Evolutionary conservation across 768 basidiomycete species (phyloP).

Genomic region (Pulveroboletus sp.): DNA sequence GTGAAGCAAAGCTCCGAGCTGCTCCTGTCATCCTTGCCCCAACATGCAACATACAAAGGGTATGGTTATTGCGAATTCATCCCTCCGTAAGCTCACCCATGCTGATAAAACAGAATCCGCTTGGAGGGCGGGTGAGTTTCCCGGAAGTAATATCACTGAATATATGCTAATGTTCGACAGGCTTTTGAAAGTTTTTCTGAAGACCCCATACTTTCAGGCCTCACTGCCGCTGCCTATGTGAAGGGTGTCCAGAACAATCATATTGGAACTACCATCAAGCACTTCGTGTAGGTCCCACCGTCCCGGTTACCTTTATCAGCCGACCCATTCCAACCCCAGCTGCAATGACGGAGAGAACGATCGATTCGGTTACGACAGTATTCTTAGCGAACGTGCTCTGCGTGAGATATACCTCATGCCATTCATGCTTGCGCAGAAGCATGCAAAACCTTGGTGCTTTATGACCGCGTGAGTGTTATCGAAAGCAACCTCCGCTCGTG

Average conservation of each 20-base stretch:
- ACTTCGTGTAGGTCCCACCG: conserved; percentile 56
- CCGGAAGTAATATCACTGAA: background rate
- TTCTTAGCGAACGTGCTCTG: conserved; percentile 48
- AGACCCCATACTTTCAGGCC: conserved; percentile 70
- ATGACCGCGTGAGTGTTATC: conserved; percentile 58
- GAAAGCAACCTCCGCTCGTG: no score
- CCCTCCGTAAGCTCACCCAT: background rate
- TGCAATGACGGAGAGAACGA: conserved; percentile 84
- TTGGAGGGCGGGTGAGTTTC: conserved; percentile 57
- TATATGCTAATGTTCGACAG: conserved; percentile 30
- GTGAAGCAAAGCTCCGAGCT: conserved; percentile 66
- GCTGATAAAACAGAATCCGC: conserved; percentile 46
- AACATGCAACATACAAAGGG: conserved; percentile 82
- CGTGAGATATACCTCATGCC: conserved; percentile 60
- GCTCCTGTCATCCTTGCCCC: conserved; percentile 73
- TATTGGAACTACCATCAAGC: conserved; percentile 75
- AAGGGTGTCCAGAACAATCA: conserved; percentile 74
- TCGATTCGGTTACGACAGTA: conserved; percentile 54
- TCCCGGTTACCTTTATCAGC: background rate
- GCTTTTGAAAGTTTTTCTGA: conserved; percentile 79
- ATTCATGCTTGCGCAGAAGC: conserved; percentile 55
- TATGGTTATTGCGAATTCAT: conserved; percentile 25
- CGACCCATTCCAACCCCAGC: conserved; percentile 27
- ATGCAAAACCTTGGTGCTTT: conserved; percentile 48
- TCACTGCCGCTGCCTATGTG: conserved; percentile 68